phyloP scores from a whole-genome alignment of 2,329 filamentous ascomycete species.

The Cladophialophora carrionii region DNA sequence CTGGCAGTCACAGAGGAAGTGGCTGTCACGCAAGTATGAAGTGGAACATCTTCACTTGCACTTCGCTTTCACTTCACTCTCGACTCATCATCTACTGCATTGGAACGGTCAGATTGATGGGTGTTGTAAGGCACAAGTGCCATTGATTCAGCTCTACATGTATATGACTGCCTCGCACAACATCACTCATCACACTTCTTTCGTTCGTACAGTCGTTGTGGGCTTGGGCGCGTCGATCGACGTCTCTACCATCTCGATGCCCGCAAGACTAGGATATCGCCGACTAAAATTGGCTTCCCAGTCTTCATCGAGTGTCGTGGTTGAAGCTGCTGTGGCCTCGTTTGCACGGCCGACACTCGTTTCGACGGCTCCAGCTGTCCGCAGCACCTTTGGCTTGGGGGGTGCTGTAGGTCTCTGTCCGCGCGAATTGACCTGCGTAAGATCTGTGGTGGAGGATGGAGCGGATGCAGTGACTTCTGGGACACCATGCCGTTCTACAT shows the following conservation, averaged over 20 bases:
- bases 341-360: conserved; percentile 40
- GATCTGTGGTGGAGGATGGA: conserved; percentile 30
- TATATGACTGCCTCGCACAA: conserved; percentile 17
- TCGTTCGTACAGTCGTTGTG: conserved; percentile 45
- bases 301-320: conserved; percentile 56
- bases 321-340: conserved; percentile 33
- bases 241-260: conserved; percentile 86
- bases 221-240: conserved; percentile 54
- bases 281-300: conserved; percentile 75
- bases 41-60: conserved; percentile 5
- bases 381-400: conserved; percentile 64
- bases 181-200: conserved; percentile 42
- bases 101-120: not conserved
- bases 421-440: conserved; percentile 17
- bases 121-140: not conserved
- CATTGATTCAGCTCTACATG: conserved; percentile 16
- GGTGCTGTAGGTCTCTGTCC: conserved; percentile 57
- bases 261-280: conserved; percentile 80
- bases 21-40: not conserved
- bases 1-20: conserved; percentile 3
- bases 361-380: conserved; percentile 51
- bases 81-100: not conserved
- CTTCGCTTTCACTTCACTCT: conserved; percentile 18
- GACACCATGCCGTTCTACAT: conserved; percentile 10
- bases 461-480: conserved; percentile 28